Base-by-base conservation (phyloP, 805 yeast genomes). In the Monosporozyma aerobia region DNA sequence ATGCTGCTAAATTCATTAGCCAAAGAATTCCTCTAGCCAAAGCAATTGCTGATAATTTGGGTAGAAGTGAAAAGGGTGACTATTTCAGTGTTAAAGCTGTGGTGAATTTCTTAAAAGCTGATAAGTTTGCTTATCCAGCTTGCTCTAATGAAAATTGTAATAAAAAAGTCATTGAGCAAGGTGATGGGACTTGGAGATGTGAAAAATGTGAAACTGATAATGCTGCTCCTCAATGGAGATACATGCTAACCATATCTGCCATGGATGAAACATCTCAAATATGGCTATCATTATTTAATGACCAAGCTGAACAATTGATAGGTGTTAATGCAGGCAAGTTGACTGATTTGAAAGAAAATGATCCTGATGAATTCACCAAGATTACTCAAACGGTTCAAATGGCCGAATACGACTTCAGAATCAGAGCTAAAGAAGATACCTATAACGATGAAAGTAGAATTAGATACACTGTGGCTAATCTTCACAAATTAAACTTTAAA, bases 271-370 rank as follows among this genome's bases (percentile, higher is more conserved):
- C 95, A 4, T 95, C 90, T 22, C 90, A 86, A 67, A 66, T 90
- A 55, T 90, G 97, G 95, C 72, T 87, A 33, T 85, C 95, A 1
- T 73, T 86, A 54, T 94, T 94, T 64, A 96, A 94, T 67, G 92
- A 85, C 16, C 86, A 84, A 56, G 98, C 95, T 1, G 75, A 74
- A 45, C 74, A 75, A 57, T 69, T 94, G 45, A 71, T 92, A 51
- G 87, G 83, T 1, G 75, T 80, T 30, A 71, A 75, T 50, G 82
- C 92, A 0, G 87, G 88, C 16, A 71, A 73, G 44, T 69, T 90
- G 54, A 70, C 73, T 48, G 69, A 69, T 53, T 57, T 80, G 57
- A 69, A 73, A 54, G 75, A 78, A 44, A 76, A 73, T 53, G 78
- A 76, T 51, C 75, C 76, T 39, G 66, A 69, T 8, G 75, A 73